Conservation (phyloP, 2,329 filamentous ascomycete genomes). For the Onygena corvina region DNA sequence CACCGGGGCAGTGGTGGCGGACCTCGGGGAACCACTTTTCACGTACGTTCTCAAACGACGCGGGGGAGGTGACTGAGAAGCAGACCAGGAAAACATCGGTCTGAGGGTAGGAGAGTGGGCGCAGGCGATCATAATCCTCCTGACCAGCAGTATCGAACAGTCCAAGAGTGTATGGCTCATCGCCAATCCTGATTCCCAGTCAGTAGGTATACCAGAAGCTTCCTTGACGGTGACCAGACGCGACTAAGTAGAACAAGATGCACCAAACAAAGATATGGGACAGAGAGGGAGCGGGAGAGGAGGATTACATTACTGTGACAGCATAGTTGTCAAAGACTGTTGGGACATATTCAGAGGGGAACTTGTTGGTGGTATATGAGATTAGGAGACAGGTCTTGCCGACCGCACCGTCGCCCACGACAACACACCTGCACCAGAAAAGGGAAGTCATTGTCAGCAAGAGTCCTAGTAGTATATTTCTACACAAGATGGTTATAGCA, state of each 20-base stretch:
- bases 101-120: slow-evolving; percentile 93
- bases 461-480: too few relatives aligned
- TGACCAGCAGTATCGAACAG: slow-evolving; percentile 98
- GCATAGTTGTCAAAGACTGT: slow-evolving; percentile 99
- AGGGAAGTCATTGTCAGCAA: background rate
- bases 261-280: background rate
- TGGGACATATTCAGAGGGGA: slow-evolving; percentile 98
- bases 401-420: slow-evolving; percentile 97
- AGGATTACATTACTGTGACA: slow-evolving; percentile 93
- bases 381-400: slow-evolving; percentile 98
- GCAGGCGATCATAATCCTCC: slow-evolving; percentile 96
- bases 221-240: background rate
- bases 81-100: slow-evolving; percentile 98
- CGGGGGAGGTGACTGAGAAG: slow-evolving; percentile 94
- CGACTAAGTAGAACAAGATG: background rate
- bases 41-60: slow-evolving; percentile 96
- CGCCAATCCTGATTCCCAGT: slow-evolving; percentile 65
- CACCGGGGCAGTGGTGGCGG: slow-evolving; percentile 94
- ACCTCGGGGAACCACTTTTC: slow-evolving; percentile 99
- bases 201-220: background rate
- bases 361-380: slow-evolving; percentile 99
- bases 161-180: slow-evolving; percentile 94
- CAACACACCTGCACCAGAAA: slow-evolving; percentile 93
- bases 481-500: background rate
- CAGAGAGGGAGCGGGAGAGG: slow-evolving; percentile 5